phyloP scores from a whole-genome alignment of 345 rosid genomes.

The Geranium brycei region DNA sequence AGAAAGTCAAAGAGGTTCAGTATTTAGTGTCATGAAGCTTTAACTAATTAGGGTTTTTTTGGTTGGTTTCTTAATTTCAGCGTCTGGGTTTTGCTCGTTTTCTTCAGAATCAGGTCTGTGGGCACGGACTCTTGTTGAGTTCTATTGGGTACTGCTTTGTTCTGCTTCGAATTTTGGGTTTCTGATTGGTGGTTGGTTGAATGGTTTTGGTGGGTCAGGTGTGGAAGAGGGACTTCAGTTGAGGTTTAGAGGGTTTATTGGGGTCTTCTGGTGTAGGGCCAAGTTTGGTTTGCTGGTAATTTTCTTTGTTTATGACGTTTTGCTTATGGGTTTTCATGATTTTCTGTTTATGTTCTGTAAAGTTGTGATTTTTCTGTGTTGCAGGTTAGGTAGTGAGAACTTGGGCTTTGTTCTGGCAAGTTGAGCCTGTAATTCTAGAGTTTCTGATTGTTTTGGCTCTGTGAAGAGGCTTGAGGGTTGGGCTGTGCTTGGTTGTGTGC shows the following conservation, averaged over 20 bases:
- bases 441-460: background rate
- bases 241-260: background rate
- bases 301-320: background rate
- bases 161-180: background rate
- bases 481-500: background rate
- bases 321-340: slow-evolving; percentile 2
- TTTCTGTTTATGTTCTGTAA: background rate
- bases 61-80: background rate
- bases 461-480: background rate
- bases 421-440: too few relatives aligned
- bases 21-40: slow-evolving; percentile 4
- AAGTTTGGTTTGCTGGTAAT: background rate
- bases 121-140: too few relatives aligned
- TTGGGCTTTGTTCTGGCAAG: background rate
- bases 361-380: background rate
- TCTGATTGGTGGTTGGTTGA: background rate
- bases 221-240: background rate
- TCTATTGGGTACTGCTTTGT: background rate
- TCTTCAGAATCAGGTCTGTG: background rate
- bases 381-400: too few relatives aligned
- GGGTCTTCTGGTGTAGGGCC: background rate
- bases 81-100: background rate
- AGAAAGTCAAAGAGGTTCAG: slow-evolving; percentile 16
- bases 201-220: background rate
- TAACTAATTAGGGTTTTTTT: slow-evolving; percentile 9